These are phyloP conservation scores for Chrysanthemum lavandulifolium DNA, from an alignment of 129 eudicot genomes.

Conservation along the genomic window DNA sequence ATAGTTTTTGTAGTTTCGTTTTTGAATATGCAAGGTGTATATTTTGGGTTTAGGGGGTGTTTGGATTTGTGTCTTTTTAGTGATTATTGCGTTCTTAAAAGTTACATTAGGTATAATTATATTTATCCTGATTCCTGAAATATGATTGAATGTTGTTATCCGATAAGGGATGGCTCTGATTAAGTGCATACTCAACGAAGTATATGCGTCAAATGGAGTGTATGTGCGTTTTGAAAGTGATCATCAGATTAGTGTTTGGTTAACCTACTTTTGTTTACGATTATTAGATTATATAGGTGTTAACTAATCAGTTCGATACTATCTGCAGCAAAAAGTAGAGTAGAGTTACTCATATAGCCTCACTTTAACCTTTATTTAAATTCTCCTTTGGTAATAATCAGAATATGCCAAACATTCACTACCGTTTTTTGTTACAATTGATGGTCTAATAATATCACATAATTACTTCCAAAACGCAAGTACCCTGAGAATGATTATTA, in stretches of 20 bases:
- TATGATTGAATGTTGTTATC: not conserved
- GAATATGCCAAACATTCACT: not conserved
- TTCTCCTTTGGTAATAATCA: not conserved
- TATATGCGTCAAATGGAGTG: not conserved
- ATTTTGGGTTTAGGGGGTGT: constrained; percentile 11
- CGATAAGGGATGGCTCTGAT: constrained; percentile 1
- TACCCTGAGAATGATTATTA: no score
- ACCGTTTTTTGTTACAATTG: no score
- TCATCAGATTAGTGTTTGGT: constrained; percentile 2
- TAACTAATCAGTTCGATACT: not conserved
- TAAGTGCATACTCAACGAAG: no score
- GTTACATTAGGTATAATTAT: not conserved
- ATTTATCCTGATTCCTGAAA: no score
- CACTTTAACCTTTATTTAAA: not conserved
- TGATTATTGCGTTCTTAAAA: not conserved
- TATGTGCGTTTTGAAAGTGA: constrained; percentile 4
- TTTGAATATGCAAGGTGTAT: constrained; percentile 6
- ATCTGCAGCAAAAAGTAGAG: not conserved
- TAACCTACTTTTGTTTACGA: not conserved
- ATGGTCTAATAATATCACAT: no score
- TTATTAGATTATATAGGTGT: not conserved
- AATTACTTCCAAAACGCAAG: no score
- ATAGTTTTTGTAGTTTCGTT: not conserved
- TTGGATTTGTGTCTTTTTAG: not conserved
- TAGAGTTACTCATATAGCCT: not conserved